Conservation (phyloP, 164 flowering plant species). For the Paratinospora sagittata region DNA sequence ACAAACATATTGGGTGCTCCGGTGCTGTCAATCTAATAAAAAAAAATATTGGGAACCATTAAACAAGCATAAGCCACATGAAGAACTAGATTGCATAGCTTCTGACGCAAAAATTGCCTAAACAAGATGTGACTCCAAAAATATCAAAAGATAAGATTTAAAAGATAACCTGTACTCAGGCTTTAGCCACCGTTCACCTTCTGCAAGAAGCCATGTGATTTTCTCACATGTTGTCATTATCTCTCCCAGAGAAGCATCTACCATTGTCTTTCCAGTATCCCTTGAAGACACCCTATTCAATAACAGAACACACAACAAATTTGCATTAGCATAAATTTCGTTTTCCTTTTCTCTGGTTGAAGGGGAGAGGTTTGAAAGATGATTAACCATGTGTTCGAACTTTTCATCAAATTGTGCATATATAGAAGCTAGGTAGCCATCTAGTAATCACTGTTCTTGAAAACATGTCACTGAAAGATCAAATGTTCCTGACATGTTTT, state of each 20-base stretch:
- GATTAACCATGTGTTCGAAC: no score
- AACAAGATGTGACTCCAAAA: neutral
- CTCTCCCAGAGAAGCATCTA: conserved; percentile 97
- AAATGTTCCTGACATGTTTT: neutral
- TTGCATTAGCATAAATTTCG: neutral
- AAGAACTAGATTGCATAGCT: neutral
- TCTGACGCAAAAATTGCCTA: neutral
- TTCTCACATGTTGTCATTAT: conserved; percentile 99
- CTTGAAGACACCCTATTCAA: conserved; percentile 73
- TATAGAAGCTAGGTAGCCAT: no score
- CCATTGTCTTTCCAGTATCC: conserved; percentile 98
- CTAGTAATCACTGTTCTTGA: no score
- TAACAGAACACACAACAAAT: conserved; percentile 9
- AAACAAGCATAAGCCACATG: neutral
- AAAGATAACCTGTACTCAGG: conserved; percentile 78
- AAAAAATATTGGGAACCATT: neutral
- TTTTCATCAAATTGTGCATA: no score
- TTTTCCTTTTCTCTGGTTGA: no score
- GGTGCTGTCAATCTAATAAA: neutral
- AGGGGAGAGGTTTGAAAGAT: no score
- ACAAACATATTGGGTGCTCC: neutral
- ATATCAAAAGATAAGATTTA: conserved; percentile 1
- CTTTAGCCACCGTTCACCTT: conserved; percentile 94
- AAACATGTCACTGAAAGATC: neutral
- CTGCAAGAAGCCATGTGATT: conserved; percentile 91